Percentiles rank a stretch among this genome's conserved stretches.
These are phyloP conservation scores for Pyrenophora graminea DNA, from an alignment of 2,329 filamentous ascomycete genomes.

Conservation along the genomic window DNA sequence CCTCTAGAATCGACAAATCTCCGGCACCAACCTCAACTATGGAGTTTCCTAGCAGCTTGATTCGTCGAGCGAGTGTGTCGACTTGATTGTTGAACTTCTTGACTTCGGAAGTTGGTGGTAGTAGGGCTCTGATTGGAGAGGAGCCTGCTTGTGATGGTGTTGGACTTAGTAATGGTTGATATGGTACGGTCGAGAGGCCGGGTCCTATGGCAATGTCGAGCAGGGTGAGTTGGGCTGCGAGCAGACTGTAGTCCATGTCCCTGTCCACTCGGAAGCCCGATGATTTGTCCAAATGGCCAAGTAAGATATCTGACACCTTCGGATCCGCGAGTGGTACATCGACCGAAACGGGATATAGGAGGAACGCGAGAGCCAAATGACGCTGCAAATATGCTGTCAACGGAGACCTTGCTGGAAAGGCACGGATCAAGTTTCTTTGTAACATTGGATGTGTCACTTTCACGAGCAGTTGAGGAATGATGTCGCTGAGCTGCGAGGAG, in stretches of 20 bases:
- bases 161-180: constrained; percentile 35
- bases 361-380: constrained; percentile 66
- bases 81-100: constrained; percentile 70
- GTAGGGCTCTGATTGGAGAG: constrained; percentile 15
- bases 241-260: constrained; percentile 68
- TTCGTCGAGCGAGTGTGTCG: constrained; percentile 63
- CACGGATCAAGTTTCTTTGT: constrained; percentile 61
- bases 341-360: constrained; percentile 53
- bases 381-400: constrained; percentile 65
- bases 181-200: constrained; percentile 50
- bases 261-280: constrained; percentile 59
- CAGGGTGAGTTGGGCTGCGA: constrained; percentile 68
- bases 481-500: constrained; percentile 28
- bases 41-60: constrained; percentile 56
- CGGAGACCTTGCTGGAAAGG: constrained; percentile 60
- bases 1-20: constrained; percentile 66
- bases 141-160: constrained; percentile 27
- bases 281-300: constrained; percentile 34
- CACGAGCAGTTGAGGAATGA: constrained; percentile 30
- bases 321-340: constrained; percentile 30
- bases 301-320: constrained; percentile 25
- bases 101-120: constrained; percentile 40
- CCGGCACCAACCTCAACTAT: constrained; percentile 75
- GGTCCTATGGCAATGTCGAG: constrained; percentile 77
- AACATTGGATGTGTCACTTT: constrained; percentile 56